phyloP scores from a whole-genome alignment of 768 basidiomycete species.

The Mycena galericulata region DNA sequence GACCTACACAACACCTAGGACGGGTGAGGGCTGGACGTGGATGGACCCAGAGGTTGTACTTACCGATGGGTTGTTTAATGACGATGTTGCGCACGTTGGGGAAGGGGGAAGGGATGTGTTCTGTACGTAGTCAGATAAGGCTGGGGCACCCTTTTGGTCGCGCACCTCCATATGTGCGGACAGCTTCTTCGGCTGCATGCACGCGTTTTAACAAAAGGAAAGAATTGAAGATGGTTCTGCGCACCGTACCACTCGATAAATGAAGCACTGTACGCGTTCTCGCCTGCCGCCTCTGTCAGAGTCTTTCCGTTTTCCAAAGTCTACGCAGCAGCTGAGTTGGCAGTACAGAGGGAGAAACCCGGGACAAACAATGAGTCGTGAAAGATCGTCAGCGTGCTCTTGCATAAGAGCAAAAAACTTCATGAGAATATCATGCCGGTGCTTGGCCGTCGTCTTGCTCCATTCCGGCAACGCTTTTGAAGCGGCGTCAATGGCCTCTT shows the following conservation, averaged over 20 bases:
- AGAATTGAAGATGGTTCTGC: conserved; percentile 22
- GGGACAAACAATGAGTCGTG: conserved; percentile 80
- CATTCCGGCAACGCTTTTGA: conserved; percentile 84
- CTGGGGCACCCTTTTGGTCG: not conserved
- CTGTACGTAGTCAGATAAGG: conserved; percentile 48
- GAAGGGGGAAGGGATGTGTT: conserved; percentile 84
- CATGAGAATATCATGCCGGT: conserved; percentile 85
- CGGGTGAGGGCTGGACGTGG: not conserved
- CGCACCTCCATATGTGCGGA: conserved; percentile 90
- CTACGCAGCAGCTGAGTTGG: conserved; percentile 51
- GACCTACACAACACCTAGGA: conserved; percentile 55
- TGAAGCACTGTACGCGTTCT: conserved; percentile 87
- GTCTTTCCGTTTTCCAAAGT: conserved; percentile 98
- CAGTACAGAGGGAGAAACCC: conserved; percentile 36
- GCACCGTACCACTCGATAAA: conserved; percentile 93
- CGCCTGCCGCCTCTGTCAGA: conserved; percentile 75
- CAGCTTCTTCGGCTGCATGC: conserved; percentile 85
- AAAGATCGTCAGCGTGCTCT: conserved; percentile 88
- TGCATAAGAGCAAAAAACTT: conserved; percentile 85
- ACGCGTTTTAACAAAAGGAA: conserved; percentile 21
- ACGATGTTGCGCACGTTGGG: conserved; percentile 83
- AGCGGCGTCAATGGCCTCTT: conserved; percentile 87
- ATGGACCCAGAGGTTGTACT: conserved; percentile 36
- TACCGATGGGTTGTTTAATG: conserved; percentile 93
- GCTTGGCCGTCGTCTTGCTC: conserved; percentile 90